phyloP scores from a whole-genome alignment of 2,329 filamentous ascomycete species.

The Macroventuria anomochaeta region DNA sequence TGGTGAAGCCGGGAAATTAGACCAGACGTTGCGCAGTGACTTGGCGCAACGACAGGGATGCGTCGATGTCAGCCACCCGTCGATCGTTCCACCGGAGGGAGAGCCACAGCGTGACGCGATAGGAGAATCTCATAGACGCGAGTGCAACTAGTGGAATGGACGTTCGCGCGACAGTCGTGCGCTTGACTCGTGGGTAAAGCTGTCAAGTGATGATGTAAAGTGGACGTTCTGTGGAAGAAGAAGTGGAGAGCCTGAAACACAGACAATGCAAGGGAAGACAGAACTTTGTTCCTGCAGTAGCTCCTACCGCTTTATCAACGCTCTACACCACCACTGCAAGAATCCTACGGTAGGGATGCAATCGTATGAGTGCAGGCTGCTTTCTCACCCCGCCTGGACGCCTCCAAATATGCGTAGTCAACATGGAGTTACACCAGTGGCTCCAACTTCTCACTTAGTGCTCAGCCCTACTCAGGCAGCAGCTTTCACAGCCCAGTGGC shows the following conservation, averaged over 20 bases:
- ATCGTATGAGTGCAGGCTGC: too few species aligned
- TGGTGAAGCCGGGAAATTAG: conserved; percentile 29
- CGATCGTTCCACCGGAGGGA: conserved; percentile 8
- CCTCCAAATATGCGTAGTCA: neutral
- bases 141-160: neutral
- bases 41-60: conserved; percentile 40
- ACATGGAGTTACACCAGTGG: conserved; percentile 7
- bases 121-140: conserved; percentile 3
- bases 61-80: conserved; percentile 20
- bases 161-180: conserved; percentile 1
- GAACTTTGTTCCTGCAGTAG: conserved; percentile 17
- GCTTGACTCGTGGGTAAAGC: conserved; percentile 9
- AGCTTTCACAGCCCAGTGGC: conserved; percentile 18
- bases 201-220: conserved; percentile 12
- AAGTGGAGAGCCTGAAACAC: conserved; percentile 21
- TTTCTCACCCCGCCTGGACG: neutral
- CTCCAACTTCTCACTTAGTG: conserved; percentile 1
- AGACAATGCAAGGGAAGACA: conserved; percentile 13
- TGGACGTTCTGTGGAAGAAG: conserved; percentile 1
- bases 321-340: neutral
- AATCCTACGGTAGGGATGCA: neutral
- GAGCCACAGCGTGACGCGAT: conserved; percentile 7
- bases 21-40: conserved; percentile 25
- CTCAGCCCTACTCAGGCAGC: conserved; percentile 25
- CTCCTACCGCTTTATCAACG: neutral